Percentiles rank a stretch among this genome's conserved stretches.
Evolutionary conservation across 345 rosid species (phyloP).

Genomic region (Linum trigynum): DNA sequence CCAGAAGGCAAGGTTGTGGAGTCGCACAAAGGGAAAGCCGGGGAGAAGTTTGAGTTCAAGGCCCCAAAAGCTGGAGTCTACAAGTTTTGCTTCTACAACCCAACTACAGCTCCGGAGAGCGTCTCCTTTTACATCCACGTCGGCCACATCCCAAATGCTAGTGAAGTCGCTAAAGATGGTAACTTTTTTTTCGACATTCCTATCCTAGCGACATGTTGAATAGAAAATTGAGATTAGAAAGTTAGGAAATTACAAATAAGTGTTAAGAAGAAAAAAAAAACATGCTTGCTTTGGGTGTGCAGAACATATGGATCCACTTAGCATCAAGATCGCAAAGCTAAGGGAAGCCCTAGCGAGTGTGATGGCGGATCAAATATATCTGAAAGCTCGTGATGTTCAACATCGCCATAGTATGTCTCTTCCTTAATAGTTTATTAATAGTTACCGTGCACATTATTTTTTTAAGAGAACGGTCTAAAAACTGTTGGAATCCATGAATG

Average conservation of each 20-base stretch:
- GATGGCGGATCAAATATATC: not conserved
- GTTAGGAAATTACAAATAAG: not conserved
- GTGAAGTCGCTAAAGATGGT: not conserved
- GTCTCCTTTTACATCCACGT: not conserved
- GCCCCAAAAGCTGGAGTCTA: not conserved
- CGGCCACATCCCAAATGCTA: not conserved
- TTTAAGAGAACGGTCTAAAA: not conserved
- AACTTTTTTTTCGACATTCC: not conserved
- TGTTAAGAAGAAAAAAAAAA: not conserved
- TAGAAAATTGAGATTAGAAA: not conserved
- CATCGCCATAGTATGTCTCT: not conserved
- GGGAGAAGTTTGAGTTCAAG: not conserved
- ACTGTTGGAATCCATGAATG: not conserved
- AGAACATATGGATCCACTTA: not conserved
- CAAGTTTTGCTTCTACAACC: slow-evolving; percentile 1
- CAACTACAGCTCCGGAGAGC: not conserved
- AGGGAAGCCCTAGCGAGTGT: not conserved
- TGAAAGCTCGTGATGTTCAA: not conserved
- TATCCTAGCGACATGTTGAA: not conserved
- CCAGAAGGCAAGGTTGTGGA: not conserved
- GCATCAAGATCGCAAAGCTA: not conserved
- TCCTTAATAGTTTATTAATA: not conserved
- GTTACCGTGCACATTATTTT: not conserved
- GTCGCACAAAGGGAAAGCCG: not conserved
- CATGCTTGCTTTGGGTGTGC: not conserved